Evolutionary conservation across 371 early-diverging fungal genomes (phyloP), one percentile per base, ranked within the genome.

Genomic region (Mortierella sp.): DNA sequence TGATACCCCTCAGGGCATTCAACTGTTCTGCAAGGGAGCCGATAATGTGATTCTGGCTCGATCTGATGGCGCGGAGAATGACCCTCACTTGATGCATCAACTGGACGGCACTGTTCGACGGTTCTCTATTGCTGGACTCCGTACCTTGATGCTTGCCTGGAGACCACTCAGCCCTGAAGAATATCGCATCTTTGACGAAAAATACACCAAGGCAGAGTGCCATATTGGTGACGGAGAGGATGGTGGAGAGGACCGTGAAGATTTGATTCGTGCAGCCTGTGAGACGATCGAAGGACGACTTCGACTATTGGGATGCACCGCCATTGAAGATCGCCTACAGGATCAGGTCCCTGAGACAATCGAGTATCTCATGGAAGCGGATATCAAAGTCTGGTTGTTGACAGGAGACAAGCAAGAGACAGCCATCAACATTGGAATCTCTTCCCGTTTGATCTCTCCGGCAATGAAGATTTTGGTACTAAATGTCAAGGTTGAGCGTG

Each of bases 331-430:
- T 81, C 86, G 91, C 49, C 84, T 98, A 47, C 97, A 97, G 75
- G 92, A 89, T 17, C 89, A 92, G 28, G 97, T 96, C 0, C 92
- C 93, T 23, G 89, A 94, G 66, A 92, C 96, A 19, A 92, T 98
- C 31, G 87, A 86, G 61, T 86, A 85, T 56, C 86, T 96, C 47
- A 88, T 93, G 35, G 87, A 85, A 2, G 96, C 83, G 1, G 96
- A 95, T 13, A 94, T 98, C 54, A 89, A 90, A 67, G 86, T 95
- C 42, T 96, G 95, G 95, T 91, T 99, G 84, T 75, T 99, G 71
- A 98, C 99, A 3, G 99, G 99, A 19, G 99, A 98, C 83, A 93
- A 96, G 77, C 93, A 92, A 74, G 98, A 97, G 82, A 98, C 97
- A 19, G 98, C 98, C 40, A 92, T 95, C 70, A 92, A 92, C 76